phyloP scores from a whole-genome alignment of 495 filamentous ascomycete species.

The Trichoderma asperelloides region DNA sequence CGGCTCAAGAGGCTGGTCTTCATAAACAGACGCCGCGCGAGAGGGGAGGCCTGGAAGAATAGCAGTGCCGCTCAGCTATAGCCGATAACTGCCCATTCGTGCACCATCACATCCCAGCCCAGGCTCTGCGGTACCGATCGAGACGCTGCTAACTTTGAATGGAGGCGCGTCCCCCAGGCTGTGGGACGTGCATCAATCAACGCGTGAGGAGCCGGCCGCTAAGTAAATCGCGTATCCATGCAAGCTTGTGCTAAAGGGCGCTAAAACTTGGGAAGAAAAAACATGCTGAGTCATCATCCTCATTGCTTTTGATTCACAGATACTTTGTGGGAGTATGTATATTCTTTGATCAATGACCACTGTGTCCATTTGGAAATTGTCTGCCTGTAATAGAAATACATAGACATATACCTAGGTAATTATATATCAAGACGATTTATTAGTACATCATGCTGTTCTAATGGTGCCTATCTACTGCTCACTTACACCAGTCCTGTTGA shows the following conservation, averaged over 20 bases:
- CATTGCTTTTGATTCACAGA: background rate
- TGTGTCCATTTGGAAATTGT: no score
- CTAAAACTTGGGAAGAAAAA: background rate
- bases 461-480: no score
- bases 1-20: background rate
- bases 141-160: background rate
- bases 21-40: constrained; percentile 8
- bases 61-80: background rate
- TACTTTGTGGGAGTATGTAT: no score
- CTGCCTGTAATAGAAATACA: no score
- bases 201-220: background rate
- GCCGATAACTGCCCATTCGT: background rate
- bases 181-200: constrained; percentile 1
- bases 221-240: background rate
- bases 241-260: background rate
- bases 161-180: background rate
- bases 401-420: no score
- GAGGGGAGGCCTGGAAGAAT: background rate
- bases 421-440: no score
- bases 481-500: no score
- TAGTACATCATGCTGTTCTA: no score
- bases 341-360: no score
- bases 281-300: background rate
- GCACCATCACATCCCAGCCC: background rate
- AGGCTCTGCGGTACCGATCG: background rate